phyloP scores from a whole-genome alignment of 1,139 yeast species.

The Yamadazyma dendronema region DNA sequence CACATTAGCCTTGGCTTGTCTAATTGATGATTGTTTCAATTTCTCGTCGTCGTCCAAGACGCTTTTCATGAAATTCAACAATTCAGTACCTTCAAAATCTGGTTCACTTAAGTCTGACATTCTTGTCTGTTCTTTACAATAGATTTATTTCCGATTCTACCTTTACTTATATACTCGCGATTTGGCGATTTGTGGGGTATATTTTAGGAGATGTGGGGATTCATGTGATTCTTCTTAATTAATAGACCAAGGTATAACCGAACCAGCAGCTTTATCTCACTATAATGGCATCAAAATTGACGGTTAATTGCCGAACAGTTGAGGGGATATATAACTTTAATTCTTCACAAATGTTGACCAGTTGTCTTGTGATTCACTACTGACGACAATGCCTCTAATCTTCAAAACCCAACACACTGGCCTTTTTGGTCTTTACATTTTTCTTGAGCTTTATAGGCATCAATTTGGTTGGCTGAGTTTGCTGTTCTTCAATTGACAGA shows the following conservation, averaged over 20 bases:
- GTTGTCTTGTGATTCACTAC: not conserved
- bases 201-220: not conserved
- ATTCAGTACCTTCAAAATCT: conserved; percentile 25
- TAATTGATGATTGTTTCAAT: conserved; percentile 19
- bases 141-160: not conserved
- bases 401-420: conserved; percentile 4
- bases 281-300: too few species aligned
- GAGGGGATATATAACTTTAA: too few species aligned
- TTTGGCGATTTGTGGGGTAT: not conserved
- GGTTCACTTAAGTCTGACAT: conserved; percentile 22
- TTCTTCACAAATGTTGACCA: too few species aligned
- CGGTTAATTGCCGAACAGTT: too few species aligned
- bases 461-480: conserved; percentile 4
- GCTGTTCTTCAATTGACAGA: conserved; percentile 1
- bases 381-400: not conserved
- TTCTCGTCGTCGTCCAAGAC: conserved; percentile 22
- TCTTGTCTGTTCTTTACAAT: not conserved
- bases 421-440: conserved; percentile 2
- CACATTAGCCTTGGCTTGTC: conserved; percentile 20
- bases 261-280: too few species aligned
- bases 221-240: not conserved
- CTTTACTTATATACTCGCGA: not conserved
- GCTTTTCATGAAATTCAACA: conserved; percentile 22
- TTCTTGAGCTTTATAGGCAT: conserved; percentile 8
- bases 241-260: not conserved